Conservation (phyloP, 495 filamentous ascomycete genomes). For the Penicillium cataractarum region DNA sequence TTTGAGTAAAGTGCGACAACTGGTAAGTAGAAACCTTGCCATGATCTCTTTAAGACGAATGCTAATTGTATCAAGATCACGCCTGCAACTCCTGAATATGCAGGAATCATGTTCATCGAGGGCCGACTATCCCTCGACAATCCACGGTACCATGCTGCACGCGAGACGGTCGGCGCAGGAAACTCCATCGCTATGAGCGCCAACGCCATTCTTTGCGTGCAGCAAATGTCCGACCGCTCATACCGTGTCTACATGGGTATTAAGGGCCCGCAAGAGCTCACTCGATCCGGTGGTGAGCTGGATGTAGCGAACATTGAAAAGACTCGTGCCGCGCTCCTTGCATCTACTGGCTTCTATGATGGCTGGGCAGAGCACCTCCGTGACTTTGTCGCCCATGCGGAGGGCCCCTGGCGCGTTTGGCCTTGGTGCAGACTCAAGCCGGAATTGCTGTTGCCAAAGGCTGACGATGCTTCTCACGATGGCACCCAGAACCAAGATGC, state of each 20-base stretch:
- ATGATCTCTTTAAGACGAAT: background rate
- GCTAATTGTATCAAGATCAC: constrained; percentile 15
- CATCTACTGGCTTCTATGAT: constrained; percentile 16
- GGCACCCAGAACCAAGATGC: background rate
- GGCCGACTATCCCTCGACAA: constrained; percentile 21
- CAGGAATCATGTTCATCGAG: constrained; percentile 26
- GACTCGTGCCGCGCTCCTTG: constrained; percentile 18
- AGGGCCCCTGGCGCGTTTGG: constrained; percentile 29
- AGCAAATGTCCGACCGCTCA: constrained; percentile 23
- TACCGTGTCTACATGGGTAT: constrained; percentile 29
- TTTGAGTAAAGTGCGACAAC: constrained; percentile 54
- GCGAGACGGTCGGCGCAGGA: constrained; percentile 20
- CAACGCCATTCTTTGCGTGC: constrained; percentile 9
- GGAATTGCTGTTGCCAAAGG: background rate
- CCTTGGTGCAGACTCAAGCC: constrained; percentile 13
- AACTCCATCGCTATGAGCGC: constrained; percentile 20
- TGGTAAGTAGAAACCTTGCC: constrained; percentile 13
- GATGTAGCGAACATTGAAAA: constrained; percentile 19
- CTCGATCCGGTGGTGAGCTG: constrained; percentile 13
- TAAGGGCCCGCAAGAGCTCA: constrained; percentile 8
- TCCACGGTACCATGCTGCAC: constrained; percentile 19
- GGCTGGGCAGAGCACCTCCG: constrained; percentile 19
- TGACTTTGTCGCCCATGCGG: constrained; percentile 13
- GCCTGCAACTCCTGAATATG: constrained; percentile 19
- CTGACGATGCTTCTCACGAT: background rate